phyloP scores from a whole-genome alignment of 1,284 basidiomycete genomes.

The Peniophora sp. region DNA sequence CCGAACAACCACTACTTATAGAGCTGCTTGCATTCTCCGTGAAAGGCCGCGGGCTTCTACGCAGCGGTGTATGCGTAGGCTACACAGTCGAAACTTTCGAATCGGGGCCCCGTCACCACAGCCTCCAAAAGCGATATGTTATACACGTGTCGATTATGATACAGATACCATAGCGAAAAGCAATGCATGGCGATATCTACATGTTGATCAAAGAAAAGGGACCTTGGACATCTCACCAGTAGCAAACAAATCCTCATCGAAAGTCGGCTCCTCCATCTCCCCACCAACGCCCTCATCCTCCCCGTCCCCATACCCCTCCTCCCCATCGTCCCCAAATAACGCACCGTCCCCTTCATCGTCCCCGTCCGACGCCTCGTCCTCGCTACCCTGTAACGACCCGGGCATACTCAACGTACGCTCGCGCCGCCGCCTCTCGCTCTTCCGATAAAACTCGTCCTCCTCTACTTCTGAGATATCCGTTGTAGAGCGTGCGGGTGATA shows the following conservation, averaged over 20 bases:
- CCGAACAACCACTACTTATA: too few species aligned
- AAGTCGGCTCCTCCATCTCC: conserved; percentile 52
- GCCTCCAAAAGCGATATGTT: too few species aligned
- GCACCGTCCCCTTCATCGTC: conserved; percentile 47
- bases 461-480: conserved; percentile 31
- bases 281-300: conserved; percentile 15
- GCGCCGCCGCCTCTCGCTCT: conserved; percentile 18
- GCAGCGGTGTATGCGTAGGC: too few species aligned
- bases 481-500: conserved; percentile 11
- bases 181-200: not conserved
- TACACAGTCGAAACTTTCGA: too few species aligned
- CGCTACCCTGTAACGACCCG: conserved; percentile 10
- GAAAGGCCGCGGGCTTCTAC: too few species aligned
- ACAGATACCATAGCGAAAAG: not conserved
- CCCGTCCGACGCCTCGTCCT: conserved; percentile 19
- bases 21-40: too few species aligned
- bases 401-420: conserved; percentile 69
- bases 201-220: conserved; percentile 49
- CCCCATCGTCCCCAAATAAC: conserved; percentile 28
- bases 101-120: too few species aligned
- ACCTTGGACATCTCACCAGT: conserved; percentile 82
- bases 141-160: not conserved
- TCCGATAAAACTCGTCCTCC: conserved; percentile 22
- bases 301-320: conserved; percentile 29
- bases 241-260: conserved; percentile 76